Conservation (phyloP, 345 rosid species). For the Cardiospermum halicacabum region DNA sequence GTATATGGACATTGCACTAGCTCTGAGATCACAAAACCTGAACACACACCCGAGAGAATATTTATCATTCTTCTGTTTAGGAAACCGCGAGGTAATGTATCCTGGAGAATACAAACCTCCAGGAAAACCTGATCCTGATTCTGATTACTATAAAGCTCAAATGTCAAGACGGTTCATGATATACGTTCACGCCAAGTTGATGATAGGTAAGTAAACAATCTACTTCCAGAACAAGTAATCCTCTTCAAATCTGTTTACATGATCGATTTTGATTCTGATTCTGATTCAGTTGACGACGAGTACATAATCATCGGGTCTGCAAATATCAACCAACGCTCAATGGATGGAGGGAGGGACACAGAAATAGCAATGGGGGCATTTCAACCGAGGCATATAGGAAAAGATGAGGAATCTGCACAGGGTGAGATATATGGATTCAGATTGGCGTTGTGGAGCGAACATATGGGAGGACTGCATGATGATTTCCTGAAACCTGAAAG, state of each 20-base stretch:
- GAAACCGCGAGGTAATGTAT: conserved; percentile 47
- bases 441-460: conserved; percentile 69
- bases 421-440: conserved; percentile 61
- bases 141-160: conserved; percentile 67
- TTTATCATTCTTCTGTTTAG: conserved; percentile 69
- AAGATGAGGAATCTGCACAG: conserved; percentile 14
- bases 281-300: conserved; percentile 74
- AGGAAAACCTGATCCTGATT: conserved; percentile 41
- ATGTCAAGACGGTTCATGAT: conserved; percentile 76
- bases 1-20: conserved; percentile 56
- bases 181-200: conserved; percentile 84
- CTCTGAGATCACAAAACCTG: conserved; percentile 36
- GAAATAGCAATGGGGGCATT: conserved; percentile 91
- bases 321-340: conserved; percentile 86
- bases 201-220: conserved; percentile 50
- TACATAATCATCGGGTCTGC: conserved; percentile 89
- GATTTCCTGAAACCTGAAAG: conserved; percentile 34
- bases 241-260: too few species aligned
- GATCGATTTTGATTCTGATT: too few species aligned
- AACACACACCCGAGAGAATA: conserved; percentile 56
- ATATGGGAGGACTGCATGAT: conserved; percentile 18
- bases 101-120: conserved; percentile 39
- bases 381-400: conserved; percentile 56
- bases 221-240: too few species aligned
- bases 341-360: conserved; percentile 81